Evolutionary conservation across 2,329 filamentous ascomycete genomes (phyloP).

Genomic region (Magnaporthiopsis rhizophila): DNA sequence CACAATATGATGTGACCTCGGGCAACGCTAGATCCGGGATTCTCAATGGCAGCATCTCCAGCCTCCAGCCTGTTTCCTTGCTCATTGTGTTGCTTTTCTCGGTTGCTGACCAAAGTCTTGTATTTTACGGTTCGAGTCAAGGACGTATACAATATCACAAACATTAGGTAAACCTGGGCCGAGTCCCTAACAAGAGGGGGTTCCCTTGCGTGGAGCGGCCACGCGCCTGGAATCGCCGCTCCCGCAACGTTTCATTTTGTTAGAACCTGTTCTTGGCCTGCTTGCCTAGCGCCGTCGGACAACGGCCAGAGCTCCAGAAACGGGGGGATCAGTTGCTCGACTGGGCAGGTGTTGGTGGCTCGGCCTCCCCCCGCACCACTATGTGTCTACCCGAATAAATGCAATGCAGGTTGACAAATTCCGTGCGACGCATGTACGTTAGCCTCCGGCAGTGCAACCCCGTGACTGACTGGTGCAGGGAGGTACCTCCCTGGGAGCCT

Average conservation of each 20-base stretch:
- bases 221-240: neutral
- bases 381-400: neutral
- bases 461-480: neutral
- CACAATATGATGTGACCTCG: neutral
- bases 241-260: neutral
- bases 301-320: neutral
- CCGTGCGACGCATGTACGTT: neutral
- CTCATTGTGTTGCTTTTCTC: no score
- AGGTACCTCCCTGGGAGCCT: neutral
- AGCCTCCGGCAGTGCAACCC: neutral
- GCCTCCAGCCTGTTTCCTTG: neutral
- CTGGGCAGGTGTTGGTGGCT: neutral
- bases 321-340: neutral
- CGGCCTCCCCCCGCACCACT: neutral
- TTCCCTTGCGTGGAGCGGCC: neutral
- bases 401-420: neutral
- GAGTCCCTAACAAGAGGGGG: no score
- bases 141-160: no score
- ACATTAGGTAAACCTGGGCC: no score
- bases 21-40: neutral
- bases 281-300: neutral
- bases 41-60: neutral
- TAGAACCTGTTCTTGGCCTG: neutral
- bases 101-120: no score
- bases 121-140: neutral